These are phyloP conservation scores for Gymnopilus junonius DNA, from an alignment of 768 basidiomycete genomes.

Conservation along the genomic window DNA sequence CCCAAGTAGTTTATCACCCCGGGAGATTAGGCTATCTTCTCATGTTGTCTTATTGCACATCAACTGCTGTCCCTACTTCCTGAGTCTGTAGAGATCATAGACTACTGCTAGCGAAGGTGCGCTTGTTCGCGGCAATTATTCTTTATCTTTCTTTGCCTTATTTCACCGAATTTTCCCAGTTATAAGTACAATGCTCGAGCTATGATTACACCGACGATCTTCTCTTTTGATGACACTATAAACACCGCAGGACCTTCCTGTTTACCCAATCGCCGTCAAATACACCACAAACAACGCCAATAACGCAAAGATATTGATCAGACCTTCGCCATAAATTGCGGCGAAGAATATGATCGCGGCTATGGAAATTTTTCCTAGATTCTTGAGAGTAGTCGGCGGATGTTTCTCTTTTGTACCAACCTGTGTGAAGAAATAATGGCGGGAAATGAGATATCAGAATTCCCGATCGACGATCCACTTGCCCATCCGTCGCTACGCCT, in stretches of 20 bases:
- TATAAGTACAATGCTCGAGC: no score
- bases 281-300: slow-evolving; percentile 16
- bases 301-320: slow-evolving; percentile 10
- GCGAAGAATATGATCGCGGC: slow-evolving; percentile 12
- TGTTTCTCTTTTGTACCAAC: background rate
- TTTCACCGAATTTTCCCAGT: no score
- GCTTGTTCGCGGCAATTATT: background rate
- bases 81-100: no score
- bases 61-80: no score
- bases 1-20: no score
- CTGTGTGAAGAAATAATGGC: background rate
- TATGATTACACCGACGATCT: background rate
- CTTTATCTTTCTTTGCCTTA: no score
- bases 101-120: background rate
- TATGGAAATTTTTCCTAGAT: slow-evolving; percentile 3
- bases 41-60: no score
- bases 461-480: background rate
- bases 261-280: slow-evolving; percentile 12
- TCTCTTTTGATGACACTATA: background rate
- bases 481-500: background rate
- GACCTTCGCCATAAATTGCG: slow-evolving; percentile 15
- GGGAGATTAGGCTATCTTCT: no score
- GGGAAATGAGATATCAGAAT: background rate
- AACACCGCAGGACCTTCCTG: background rate
- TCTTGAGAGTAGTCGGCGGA: background rate